A percentile compares a stretch with the other conserved stretches of the same genome.
These are phyloP conservation scores for Hyaloscypha finlandica DNA, from an alignment of 495 filamentous ascomycete species.

Conservation along the genomic window DNA sequence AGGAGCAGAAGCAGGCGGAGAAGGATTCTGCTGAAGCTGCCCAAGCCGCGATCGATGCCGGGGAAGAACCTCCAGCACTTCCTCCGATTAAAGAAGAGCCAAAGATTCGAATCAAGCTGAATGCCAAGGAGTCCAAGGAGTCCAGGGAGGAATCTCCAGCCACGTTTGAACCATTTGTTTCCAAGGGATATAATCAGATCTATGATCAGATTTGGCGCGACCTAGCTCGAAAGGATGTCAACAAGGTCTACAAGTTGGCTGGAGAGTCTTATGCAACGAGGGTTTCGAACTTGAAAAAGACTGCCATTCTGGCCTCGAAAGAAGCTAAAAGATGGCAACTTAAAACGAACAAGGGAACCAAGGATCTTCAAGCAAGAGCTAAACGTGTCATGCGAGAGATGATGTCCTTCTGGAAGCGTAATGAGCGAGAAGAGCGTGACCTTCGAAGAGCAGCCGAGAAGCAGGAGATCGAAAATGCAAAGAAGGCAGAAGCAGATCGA, in stretches of 20 bases:
- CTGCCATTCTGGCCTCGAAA: constrained; percentile 93
- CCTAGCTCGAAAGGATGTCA: constrained; percentile 88
- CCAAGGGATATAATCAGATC: constrained; percentile 93
- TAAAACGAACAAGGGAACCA: constrained; percentile 95
- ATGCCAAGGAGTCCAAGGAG: constrained; percentile 62
- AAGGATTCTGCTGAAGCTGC: constrained; percentile 91
- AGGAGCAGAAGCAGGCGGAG: constrained; percentile 95
- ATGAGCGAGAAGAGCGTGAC: constrained; percentile 96
- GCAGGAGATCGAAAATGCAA: constrained; percentile 94
- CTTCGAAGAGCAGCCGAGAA: constrained; percentile 90
- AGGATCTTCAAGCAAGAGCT: constrained; percentile 94
- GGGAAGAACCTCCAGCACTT: constrained; percentile 75
- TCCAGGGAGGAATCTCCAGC: constrained; percentile 53
- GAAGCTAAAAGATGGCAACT: constrained; percentile 97
- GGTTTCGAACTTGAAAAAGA: constrained; percentile 93
- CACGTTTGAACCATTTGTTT: constrained; percentile 64
- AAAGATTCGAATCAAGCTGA: constrained; percentile 58
- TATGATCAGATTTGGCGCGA: constrained; percentile 99
- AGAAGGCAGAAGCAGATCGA: constrained; percentile 93
- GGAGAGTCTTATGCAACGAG: constrained; percentile 79
- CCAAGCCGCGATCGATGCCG: constrained; percentile 79
- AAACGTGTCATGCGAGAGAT: constrained; percentile 99
- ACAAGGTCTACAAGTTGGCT: constrained; percentile 86
- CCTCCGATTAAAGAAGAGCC: constrained; percentile 70
- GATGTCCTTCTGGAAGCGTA: constrained; percentile 99